These are phyloP conservation scores for Leccinum truebloodii DNA, from an alignment of 768 basidiomycete genomes.

Conservation along the genomic window DNA sequence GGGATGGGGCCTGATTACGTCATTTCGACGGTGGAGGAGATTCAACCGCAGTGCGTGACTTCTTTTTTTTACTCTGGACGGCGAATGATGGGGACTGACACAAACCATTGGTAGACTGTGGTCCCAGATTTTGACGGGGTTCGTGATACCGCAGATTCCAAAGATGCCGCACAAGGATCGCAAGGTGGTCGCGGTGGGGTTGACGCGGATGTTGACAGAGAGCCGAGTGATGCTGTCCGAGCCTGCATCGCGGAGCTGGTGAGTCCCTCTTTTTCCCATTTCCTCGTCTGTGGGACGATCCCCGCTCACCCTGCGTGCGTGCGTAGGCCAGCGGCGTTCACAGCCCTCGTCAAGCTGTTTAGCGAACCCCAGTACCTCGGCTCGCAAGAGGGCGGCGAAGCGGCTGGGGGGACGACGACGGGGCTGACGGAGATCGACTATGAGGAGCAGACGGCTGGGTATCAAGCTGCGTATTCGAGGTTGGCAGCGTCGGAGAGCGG, in stretches of 20 bases:
- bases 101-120: conserved; percentile 55
- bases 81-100: neutral
- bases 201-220: conserved; percentile 77
- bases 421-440: conserved; percentile 77
- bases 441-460: conserved; percentile 88
- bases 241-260: conserved; percentile 69
- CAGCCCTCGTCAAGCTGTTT: conserved; percentile 74
- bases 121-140: conserved; percentile 73
- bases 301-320: neutral
- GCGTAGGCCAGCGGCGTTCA: conserved; percentile 67
- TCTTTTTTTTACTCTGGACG: neutral
- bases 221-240: conserved; percentile 68
- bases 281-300: neutral
- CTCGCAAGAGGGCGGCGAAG: conserved; percentile 15
- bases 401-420: neutral
- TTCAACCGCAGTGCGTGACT: conserved; percentile 78
- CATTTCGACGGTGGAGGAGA: conserved; percentile 73
- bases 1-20: conserved; percentile 79
- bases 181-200: conserved; percentile 80
- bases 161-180: conserved; percentile 82
- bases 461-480: conserved; percentile 92
- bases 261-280: conserved; percentile 12
- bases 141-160: conserved; percentile 78
- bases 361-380: conserved; percentile 71
- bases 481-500: conserved; percentile 76